Evolutionary conservation across 129 eudicot genomes (phyloP).

Genomic region (Glebionis coronaria): DNA sequence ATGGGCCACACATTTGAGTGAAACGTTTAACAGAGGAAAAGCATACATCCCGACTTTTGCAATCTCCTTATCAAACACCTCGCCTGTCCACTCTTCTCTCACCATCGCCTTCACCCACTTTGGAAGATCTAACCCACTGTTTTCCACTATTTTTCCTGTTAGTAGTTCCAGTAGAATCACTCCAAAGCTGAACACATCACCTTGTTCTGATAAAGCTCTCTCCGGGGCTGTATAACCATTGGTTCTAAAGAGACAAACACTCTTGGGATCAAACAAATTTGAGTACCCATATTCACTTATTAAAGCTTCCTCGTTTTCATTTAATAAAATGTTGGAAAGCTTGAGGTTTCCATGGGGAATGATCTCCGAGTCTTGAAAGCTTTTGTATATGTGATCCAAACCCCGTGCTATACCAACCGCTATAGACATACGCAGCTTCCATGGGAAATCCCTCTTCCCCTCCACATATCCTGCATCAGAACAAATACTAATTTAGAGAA

Average conservation of each 20-base stretch:
- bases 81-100: conserved; percentile 84
- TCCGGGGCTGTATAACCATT: conserved; percentile 61
- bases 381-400: conserved; percentile 44
- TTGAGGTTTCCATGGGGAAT: conserved; percentile 71
- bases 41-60: conserved; percentile 50
- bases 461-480: conserved; percentile 38
- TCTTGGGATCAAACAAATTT: conserved; percentile 41
- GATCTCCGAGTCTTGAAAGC: conserved; percentile 17
- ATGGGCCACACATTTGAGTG: conserved; percentile 58
- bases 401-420: conserved; percentile 66
- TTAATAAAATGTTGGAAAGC: conserved; percentile 57
- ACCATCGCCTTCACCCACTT: conserved; percentile 75
- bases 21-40: conserved; percentile 50
- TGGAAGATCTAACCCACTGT: conserved; percentile 54
- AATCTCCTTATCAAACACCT: conserved; percentile 66
- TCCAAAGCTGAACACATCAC: conserved; percentile 64
- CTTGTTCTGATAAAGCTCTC: conserved; percentile 38
- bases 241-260: conserved; percentile 18
- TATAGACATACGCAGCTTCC: conserved; percentile 53
- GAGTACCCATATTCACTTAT: conserved; percentile 67
- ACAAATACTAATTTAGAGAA: too few species aligned
- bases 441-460: conserved; percentile 51
- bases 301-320: conserved; percentile 39
- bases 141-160: conserved; percentile 63
- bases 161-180: conserved; percentile 56